phyloP scores from a whole-genome alignment of 1,139 yeast species.

The Magnusiomyces tetraspermus region DNA sequence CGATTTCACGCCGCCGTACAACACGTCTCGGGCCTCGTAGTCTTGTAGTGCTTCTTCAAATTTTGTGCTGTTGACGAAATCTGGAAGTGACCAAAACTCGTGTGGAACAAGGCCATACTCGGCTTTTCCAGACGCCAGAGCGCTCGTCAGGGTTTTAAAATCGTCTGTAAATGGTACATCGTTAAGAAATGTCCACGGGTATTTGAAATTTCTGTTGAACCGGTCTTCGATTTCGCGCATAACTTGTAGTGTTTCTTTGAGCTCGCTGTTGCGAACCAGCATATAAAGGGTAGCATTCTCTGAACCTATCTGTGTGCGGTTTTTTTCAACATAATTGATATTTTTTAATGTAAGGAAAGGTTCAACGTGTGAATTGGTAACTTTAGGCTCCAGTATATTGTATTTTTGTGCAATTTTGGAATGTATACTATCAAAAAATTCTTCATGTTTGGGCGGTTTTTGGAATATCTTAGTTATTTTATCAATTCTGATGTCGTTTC shows the following conservation, averaged over 20 bases:
- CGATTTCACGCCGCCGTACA: slow-evolving; percentile 69
- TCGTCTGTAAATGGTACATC: slow-evolving; percentile 54
- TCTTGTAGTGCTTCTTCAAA: slow-evolving; percentile 42
- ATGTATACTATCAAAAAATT: too few relatives aligned
- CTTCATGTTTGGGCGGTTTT: too few relatives aligned
- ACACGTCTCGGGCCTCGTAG: slow-evolving; percentile 52
- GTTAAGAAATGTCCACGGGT: slow-evolving; percentile 74
- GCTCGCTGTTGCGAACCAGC: slow-evolving; percentile 61
- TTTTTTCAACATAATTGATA: slow-evolving; percentile 20
- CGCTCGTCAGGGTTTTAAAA: slow-evolving; percentile 51
- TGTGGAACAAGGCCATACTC: slow-evolving; percentile 61
- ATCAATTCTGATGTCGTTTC: too few relatives aligned
- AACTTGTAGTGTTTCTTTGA: slow-evolving; percentile 52
- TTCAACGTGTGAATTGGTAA: too few relatives aligned
- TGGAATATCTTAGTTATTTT: too few relatives aligned
- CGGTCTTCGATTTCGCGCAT: slow-evolving; percentile 56
- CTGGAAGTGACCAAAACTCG: slow-evolving; percentile 64
- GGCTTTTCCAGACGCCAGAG: slow-evolving; percentile 78
- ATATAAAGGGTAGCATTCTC: slow-evolving; percentile 62
- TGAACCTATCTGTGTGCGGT: slow-evolving; percentile 35
- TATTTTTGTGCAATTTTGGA: too few relatives aligned
- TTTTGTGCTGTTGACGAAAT: slow-evolving; percentile 36
- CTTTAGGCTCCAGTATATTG: too few relatives aligned
- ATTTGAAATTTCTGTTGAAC: slow-evolving; percentile 59
- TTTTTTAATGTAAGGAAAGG: too few relatives aligned